A percentile compares a stretch with the other conserved stretches of the same genome.
Conservation (phyloP, 768 basidiomycete species). For the Cubamyces sp. region DNA sequence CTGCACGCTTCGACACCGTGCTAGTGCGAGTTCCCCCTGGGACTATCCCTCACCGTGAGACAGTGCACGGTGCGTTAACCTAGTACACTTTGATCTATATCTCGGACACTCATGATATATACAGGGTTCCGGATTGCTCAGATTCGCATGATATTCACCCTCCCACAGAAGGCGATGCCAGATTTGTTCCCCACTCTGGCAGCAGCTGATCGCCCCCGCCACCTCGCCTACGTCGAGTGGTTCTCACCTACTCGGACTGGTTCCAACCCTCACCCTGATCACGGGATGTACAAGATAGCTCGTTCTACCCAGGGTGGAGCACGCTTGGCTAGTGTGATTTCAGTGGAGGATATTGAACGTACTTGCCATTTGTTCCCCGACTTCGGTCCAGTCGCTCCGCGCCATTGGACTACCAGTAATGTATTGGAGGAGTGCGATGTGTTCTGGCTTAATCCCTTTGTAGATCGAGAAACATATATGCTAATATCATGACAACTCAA, state of each 20-base stretch:
- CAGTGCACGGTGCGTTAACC: too few relatives aligned
- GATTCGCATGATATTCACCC: conserved; percentile 34
- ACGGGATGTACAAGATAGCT: conserved; percentile 3
- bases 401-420: conserved; percentile 36
- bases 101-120: too few relatives aligned
- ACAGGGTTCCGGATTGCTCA: conserved; percentile 32
- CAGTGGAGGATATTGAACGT: conserved; percentile 26
- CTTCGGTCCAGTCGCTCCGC: conserved; percentile 38
- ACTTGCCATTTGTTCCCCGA: conserved; percentile 40
- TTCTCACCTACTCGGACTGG: conserved; percentile 22
- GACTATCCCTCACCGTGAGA: too few relatives aligned
- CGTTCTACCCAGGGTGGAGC: conserved; percentile 28
- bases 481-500: conserved; percentile 36
- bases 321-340: conserved; percentile 31
- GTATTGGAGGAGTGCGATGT: conserved; percentile 34
- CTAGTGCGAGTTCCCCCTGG: too few relatives aligned
- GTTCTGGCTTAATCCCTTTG: conserved; percentile 39
- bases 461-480: conserved; percentile 35
- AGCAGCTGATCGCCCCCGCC: conserved; percentile 6
- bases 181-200: conserved; percentile 7
- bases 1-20: conserved; percentile 43
- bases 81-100: too few relatives aligned
- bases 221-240: conserved; percentile 40
- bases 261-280: not conserved
- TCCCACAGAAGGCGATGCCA: conserved; percentile 18